Evolutionary conservation across 2,329 filamentous ascomycete genomes (phyloP).

Genomic region (Fonsecaea pedrosoi): DNA sequence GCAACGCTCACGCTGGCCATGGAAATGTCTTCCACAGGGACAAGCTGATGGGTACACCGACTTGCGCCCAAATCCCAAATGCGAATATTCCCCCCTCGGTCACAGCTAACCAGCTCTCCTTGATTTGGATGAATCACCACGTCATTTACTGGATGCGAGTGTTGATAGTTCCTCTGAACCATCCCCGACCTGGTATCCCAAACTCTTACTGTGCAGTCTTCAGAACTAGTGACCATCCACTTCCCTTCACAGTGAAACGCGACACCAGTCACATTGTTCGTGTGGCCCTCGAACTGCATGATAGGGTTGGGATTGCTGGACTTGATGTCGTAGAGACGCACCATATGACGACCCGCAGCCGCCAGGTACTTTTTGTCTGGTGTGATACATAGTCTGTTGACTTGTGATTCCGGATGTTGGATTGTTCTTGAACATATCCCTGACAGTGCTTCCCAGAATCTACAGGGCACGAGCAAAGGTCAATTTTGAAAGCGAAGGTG

Average conservation of each 20-base stretch:
- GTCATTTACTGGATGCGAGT: slow-evolving; percentile 89
- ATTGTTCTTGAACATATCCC: slow-evolving; percentile 98
- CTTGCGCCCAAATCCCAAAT: slow-evolving; percentile 98
- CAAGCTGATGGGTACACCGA: slow-evolving; percentile 93
- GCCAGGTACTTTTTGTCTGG: slow-evolving; percentile 96
- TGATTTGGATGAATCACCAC: slow-evolving; percentile 99
- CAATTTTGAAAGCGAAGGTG: slow-evolving; percentile 16
- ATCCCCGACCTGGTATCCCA: slow-evolving; percentile 89
- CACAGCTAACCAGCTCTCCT: slow-evolving; percentile 95
- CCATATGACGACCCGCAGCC: slow-evolving; percentile 78
- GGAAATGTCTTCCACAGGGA: slow-evolving; percentile 92
- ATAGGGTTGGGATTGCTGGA: slow-evolving; percentile 95
- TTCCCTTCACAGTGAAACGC: slow-evolving; percentile 99
- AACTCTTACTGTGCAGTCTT: slow-evolving; percentile 96
- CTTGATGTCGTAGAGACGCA: slow-evolving; percentile 98
- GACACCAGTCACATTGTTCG: slow-evolving; percentile 92
- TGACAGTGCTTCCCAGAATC: slow-evolving; percentile 97
- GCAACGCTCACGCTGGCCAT: slow-evolving; percentile 95
- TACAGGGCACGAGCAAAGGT: slow-evolving; percentile 47
- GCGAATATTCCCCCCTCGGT: slow-evolving; percentile 87
- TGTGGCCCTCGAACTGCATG: slow-evolving; percentile 94
- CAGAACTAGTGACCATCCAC: slow-evolving; percentile 98
- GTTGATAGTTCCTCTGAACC: slow-evolving; percentile 90
- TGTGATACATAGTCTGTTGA: slow-evolving; percentile 97
- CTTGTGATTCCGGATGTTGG: slow-evolving; percentile 96